A percentile compares a stretch with the other conserved stretches of the same genome.
phyloP scores from a whole-genome alignment of 352 stramenopile genomes.

The Phytopythium oedochilum region DNA sequence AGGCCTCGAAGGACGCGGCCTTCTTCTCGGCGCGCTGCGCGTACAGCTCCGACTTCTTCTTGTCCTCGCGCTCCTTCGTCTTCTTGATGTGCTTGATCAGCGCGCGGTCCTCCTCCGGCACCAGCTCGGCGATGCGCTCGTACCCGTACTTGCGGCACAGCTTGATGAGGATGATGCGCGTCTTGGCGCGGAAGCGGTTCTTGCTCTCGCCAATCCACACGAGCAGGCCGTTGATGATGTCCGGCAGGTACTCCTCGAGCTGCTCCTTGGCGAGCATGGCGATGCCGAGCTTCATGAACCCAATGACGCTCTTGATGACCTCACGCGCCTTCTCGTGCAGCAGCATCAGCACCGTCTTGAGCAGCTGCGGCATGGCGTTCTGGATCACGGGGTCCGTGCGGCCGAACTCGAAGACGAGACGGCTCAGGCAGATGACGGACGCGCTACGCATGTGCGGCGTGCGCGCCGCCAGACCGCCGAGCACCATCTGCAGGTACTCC shows the following conservation, averaged over 20 bases:
- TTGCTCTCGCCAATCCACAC: slow-evolving; percentile 94
- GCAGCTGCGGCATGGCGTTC: slow-evolving; percentile 79
- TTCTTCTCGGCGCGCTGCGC: slow-evolving; percentile 39
- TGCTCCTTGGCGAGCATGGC: slow-evolving; percentile 86
- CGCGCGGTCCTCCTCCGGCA: slow-evolving; percentile 87
- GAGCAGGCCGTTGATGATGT: slow-evolving; percentile 90
- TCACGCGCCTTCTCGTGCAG: slow-evolving; percentile 93
- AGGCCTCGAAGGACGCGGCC: slow-evolving; percentile 68
- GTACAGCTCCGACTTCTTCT: slow-evolving; percentile 79
- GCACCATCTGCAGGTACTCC: slow-evolving; percentile 91
- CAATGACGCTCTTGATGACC: slow-evolving; percentile 95
- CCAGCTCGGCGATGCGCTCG: slow-evolving; percentile 85
- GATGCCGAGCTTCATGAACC: slow-evolving; percentile 95
- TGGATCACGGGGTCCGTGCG: slow-evolving; percentile 60
- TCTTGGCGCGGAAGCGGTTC: slow-evolving; percentile 95
- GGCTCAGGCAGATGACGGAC: slow-evolving; percentile 92
- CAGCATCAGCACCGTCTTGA: slow-evolving; percentile 92
- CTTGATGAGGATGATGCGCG: slow-evolving; percentile 95
- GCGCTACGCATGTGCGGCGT: slow-evolving; percentile 96
- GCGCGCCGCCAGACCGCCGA: slow-evolving; percentile 89
- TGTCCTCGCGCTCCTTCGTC: slow-evolving; percentile 88
- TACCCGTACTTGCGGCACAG: slow-evolving; percentile 93
- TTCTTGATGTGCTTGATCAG: slow-evolving; percentile 96
- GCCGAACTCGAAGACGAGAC: slow-evolving; percentile 94
- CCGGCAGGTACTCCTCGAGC: slow-evolving; percentile 87